A percentile compares a stretch with the other conserved stretches of the same genome.
Conservation (phyloP, 2,329 filamentous ascomycete genomes). For the Trichoderma afroharzianum region DNA sequence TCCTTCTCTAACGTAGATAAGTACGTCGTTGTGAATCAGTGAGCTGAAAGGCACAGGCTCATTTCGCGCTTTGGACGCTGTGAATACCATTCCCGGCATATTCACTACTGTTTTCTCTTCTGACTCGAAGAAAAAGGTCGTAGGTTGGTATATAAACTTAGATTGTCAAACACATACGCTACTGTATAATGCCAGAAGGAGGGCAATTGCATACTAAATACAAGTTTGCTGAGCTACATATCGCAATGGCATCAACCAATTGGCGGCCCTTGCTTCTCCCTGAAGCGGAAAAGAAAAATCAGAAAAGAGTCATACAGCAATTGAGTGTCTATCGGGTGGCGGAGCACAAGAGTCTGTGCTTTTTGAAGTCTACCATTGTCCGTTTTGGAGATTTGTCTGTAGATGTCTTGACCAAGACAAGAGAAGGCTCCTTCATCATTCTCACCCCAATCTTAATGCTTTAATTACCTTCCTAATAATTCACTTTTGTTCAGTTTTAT, state of each 20-base stretch:
- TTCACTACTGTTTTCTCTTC: not conserved
- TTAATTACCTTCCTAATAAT: not conserved
- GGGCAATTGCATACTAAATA: not conserved
- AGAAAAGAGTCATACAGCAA: not conserved
- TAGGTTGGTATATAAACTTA: not conserved
- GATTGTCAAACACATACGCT: not conserved
- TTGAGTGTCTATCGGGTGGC: not conserved
- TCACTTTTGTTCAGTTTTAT: not conserved
- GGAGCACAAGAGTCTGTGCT: not conserved
- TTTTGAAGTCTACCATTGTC: not conserved
- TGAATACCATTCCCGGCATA: not conserved
- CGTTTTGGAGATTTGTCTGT: not conserved
- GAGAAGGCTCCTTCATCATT: not conserved
- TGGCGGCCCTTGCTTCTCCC: not conserved
- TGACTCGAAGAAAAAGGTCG: not conserved
- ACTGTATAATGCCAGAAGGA: not conserved
- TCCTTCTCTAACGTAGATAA: conserved; percentile 29
- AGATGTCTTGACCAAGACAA: not conserved
- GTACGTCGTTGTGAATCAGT: not conserved
- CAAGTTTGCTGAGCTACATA: not conserved
- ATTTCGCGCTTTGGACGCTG: not conserved
- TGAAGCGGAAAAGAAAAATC: not conserved
- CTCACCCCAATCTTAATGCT: not conserved
- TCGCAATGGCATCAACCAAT: not conserved
- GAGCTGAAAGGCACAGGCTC: conserved; percentile 4